Percentiles rank a stretch among this genome's conserved stretches.
Conservation (phyloP, 164 flowering plant genomes). For the Malania oleifera region DNA sequence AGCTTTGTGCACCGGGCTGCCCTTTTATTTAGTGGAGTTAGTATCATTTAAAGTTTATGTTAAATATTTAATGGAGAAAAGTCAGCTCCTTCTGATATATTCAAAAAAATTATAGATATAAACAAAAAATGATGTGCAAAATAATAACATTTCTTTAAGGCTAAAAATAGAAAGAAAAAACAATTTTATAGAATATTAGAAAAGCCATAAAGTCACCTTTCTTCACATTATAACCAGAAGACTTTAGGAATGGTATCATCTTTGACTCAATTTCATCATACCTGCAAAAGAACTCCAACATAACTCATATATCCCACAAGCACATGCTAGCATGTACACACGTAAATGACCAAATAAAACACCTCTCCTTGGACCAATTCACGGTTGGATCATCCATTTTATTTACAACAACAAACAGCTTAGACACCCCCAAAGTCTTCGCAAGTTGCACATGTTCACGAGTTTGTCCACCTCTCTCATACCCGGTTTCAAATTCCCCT, state of each 20-base stretch:
- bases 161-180: neutral
- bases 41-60: no score
- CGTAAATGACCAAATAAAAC: neutral
- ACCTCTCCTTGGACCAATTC: constrained; percentile 93
- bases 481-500: constrained; percentile 99
- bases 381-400: constrained; percentile 99
- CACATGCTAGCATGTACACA: neutral
- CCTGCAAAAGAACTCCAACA: constrained; percentile 32
- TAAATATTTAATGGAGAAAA: no score
- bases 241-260: constrained; percentile 76
- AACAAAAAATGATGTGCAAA: no score
- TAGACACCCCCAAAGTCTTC: constrained; percentile 93
- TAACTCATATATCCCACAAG: neutral
- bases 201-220: constrained; percentile 52
- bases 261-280: constrained; percentile 89
- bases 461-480: constrained; percentile 98
- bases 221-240: constrained; percentile 93
- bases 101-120: no score
- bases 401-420: constrained; percentile 88
- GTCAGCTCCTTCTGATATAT: no score
- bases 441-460: constrained; percentile 99
- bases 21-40: no score
- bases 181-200: neutral
- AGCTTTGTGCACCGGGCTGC: no score
- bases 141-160: no score